Percentiles rank a stretch among this genome's conserved stretches.
Evolutionary conservation across 2,329 filamentous ascomycete species (phyloP).

Genomic region (Ophiostoma himal-ulmi): DNA sequence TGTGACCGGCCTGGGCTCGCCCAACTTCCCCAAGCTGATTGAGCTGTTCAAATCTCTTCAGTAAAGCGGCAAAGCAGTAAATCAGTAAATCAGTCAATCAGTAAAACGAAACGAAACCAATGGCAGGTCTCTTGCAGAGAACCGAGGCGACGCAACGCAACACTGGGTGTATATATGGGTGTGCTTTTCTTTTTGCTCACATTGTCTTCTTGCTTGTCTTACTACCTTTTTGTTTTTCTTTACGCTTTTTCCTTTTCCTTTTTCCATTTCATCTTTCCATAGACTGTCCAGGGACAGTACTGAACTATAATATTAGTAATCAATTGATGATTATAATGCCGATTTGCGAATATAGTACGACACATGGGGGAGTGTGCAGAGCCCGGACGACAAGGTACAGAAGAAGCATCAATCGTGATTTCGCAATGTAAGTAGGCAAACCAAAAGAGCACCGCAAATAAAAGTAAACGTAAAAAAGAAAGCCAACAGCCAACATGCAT

Average conservation of each 20-base stretch:
- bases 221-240: neutral
- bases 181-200: neutral
- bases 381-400: neutral
- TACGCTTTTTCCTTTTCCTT: neutral
- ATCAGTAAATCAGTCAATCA: too few relatives aligned
- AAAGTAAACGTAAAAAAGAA: neutral
- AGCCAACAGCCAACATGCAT: neutral
- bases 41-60: slow-evolving; percentile 26
- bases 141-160: neutral
- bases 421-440: neutral
- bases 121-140: neutral
- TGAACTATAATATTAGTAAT: neutral
- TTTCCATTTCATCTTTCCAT: neutral
- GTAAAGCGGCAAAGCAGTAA: neutral
- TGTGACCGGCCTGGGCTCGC: slow-evolving; percentile 25
- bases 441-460: neutral
- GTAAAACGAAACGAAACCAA: too few relatives aligned
- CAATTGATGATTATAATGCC: neutral
- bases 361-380: neutral
- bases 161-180: slow-evolving; percentile 6
- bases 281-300: slow-evolving; percentile 4
- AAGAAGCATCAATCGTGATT: neutral
- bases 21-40: slow-evolving; percentile 28
- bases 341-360: neutral
- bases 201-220: slow-evolving; percentile 10